Evolutionary conservation across 2,329 filamentous ascomycete genomes (phyloP), one percentile per base, ranked within the genome.

Genomic region (Geosmithia morbida): DNA sequence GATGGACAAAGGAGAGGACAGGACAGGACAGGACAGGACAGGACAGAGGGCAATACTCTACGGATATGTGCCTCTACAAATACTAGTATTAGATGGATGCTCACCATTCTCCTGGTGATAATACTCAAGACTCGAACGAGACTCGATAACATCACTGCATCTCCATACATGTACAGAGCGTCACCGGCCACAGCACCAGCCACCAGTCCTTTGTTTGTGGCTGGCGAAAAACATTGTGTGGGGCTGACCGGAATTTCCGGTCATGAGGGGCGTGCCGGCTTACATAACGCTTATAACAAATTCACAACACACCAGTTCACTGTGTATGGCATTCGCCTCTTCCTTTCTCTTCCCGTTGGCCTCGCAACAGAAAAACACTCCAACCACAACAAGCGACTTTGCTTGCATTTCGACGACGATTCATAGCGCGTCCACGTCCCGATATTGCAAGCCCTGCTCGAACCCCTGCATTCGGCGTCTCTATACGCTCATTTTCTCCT

Each of bases 311-410:
- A 26, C 22, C 22, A 26, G 8, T 4, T 26, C 22, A 26, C 22
- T 5, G 8, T 26, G 22, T 26, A 5, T 26, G 22, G 22, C 22
- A 26, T 26, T 26, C 22, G 41, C 45, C 52, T 49, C 48, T 52
- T 53, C 53, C 52, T 59, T 57, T 49, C 51, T 54, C 57, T 55
- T 55, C 57, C 59, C 61, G 64, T 66, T 66, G 64, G 63, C 64
- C 64, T 65, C 64, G 64, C 64, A 67, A 66, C 63, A 64, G 57
- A 55, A 62, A 64, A 61, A 62, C 59, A 65, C 45, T 48, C 41
- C 43, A 40, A 65, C 55, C 56, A 65, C 61, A 65, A 65, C 61
- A 65, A 65, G 57, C 40, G 19, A 29, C 26, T 14, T 14, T 16
- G 17, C 41, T 26, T 47, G 22, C 30, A 20, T 20, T n/a, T 26